Base-by-base conservation (phyloP, 768 basidiomycete genomes). In the Chlorophyllum brunneum region DNA sequence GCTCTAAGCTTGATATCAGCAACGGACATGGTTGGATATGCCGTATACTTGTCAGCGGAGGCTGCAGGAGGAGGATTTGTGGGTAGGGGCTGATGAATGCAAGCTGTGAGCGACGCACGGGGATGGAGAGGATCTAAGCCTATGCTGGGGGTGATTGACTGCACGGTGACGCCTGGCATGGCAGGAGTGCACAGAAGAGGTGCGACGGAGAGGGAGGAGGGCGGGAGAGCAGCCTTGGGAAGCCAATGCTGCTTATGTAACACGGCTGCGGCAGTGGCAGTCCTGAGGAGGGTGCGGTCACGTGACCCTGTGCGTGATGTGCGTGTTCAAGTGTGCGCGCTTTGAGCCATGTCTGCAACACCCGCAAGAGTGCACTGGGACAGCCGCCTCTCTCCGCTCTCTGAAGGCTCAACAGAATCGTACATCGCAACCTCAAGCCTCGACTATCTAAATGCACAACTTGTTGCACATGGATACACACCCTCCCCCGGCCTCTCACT, bases 361-460 rank as follows among this genome's bases (percentile, higher is more conserved):
- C 74, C 76, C 5, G 73, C 66, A 61, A 78, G 77, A 59, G 64
- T 81, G 0, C 79, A 80, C 52, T 84, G 80, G 80, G 7, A 75
- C 39, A 59, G 78, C 39, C 58, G 71, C n/a, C 68, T 66, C 29
- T 80, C 79, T 16, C 70, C 77, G 6, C 69, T 69, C 38, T 71
- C 73, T 48, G 69, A 75, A 20, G 65, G 72, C 18, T 77, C 79
- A 4, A 66, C 75, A 3, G 75, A 75, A 1, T 77, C 76, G 0
- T 78, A 76, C 0, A 65, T 73, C 24, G 79, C 79, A 20, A 71
- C 80, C 5, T 86, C 86, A 3, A 86, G 78, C 53, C 65, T 90
- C 22, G 84, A 90, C 52, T 92, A 88, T 62, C 76, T 92, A 62
- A 93, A 92, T 62, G 72, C 85, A 16, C 92, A 94, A 58, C 78